Base-by-base conservation (phyloP, 495 filamentous ascomycete genomes). In the Penicillium turbatum region DNA sequence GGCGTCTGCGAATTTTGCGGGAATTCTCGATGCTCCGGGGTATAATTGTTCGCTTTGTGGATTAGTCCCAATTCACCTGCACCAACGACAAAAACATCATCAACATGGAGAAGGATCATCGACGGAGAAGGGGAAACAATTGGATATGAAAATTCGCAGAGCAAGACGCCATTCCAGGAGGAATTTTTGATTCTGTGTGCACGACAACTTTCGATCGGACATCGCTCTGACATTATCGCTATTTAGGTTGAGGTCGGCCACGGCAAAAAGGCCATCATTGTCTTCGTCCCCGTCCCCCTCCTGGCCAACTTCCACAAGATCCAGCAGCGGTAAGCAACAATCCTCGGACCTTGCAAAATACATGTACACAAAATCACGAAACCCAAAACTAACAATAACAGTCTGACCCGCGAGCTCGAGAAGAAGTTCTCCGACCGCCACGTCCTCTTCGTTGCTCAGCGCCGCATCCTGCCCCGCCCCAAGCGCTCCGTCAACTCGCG, bases 341-440 rank as follows among this genome's bases (percentile, higher is more conserved):
- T 51, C 47, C n/a, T n/a, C 34, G 30, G 10, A 16, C 16, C 29
- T 40, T 37, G 9, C 15, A 4, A 19, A 45, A 19, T 35, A 31
- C 15, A 32, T 6, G 6, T 6, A 15, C 40, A 38, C n/a, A 16
- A 30, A 35, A 46, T n/a, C n/a, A n/a, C 17, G 44, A 48, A 49
- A 31, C 26, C 8, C 16, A 6, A 37, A 49, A 56, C 39, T 51
- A 43, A 51, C 36, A 41, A 29, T 29, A 44, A 48, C 67, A 97
- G 93, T 70, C 86, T 98, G 64, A 97, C 93, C 78, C 93, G 93
- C 77, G 93, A 98, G 84, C 91, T 98, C 68, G 93, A 98, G 84
- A 97, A 98, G 90, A 98, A 97, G 82, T 98, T 98, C 89, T 96
- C 93, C 62, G 93, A 97, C 84, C 92, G 93, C 77, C 93, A 98